Percentiles rank a stretch among this genome's conserved stretches.
These are phyloP conservation scores for Medicago arabica DNA, from an alignment of 306 rosid species.

Conservation along the genomic window DNA sequence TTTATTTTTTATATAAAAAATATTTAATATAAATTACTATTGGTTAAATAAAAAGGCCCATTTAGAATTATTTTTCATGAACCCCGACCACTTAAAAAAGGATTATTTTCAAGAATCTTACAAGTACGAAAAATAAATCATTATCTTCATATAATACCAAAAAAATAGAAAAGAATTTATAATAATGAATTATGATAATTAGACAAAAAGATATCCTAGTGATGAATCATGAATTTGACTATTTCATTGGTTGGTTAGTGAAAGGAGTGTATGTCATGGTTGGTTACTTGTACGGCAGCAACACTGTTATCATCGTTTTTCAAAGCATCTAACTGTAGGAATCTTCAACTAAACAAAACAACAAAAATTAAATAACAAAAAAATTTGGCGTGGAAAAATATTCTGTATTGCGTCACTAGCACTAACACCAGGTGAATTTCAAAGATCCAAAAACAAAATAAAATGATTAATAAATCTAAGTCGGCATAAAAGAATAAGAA, in stretches of 20 bases:
- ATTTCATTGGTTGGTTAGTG: conserved; percentile 23
- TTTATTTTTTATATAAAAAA: too few species aligned
- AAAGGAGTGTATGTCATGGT: neutral
- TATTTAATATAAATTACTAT: too few species aligned
- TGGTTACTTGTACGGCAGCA: conserved; percentile 35
- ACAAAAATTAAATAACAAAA: neutral
- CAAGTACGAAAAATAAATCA: neutral
- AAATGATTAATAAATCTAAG: conserved; percentile 23
- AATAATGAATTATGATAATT: neutral
- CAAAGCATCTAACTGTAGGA: conserved; percentile 12
- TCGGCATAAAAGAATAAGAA: neutral
- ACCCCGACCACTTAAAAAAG: too few species aligned
- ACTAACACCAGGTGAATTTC: neutral
- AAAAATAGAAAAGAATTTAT: neutral
- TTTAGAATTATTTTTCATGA: too few species aligned
- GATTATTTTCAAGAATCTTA: neutral
- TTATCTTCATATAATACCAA: neutral
- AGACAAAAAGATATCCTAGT: neutral
- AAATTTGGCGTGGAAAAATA: neutral
- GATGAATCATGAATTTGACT: conserved; percentile 26
- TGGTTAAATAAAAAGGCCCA: neutral
- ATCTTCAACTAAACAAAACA: neutral
- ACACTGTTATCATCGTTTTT: conserved; percentile 33
- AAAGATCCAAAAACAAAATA: conserved; percentile 32
- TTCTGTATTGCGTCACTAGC: neutral